Base-by-base conservation (phyloP, 2,329 filamentous ascomycete genomes). In the Xylaria sp. region DNA sequence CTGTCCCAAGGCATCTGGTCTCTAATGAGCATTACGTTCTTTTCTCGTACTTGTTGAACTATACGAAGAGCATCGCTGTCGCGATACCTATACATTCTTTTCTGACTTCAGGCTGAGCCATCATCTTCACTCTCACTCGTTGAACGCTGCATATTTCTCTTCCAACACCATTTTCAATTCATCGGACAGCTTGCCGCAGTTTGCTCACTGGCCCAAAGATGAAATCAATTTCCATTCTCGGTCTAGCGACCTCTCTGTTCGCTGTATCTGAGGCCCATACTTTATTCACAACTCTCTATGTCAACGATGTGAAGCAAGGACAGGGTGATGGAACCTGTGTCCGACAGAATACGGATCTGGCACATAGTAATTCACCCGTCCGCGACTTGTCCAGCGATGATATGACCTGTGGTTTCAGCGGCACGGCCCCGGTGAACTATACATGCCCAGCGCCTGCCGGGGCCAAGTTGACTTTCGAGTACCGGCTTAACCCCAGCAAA, bases 261-360 rank as follows among this genome's bases (percentile, higher is more conserved):
- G 41, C 78, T 74, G 63, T 87, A 85, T 52, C 58, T 3, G 46
- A 65, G 3, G 68, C 65, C 58, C 90, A 92, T 76, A 90, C 89
- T 5, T 77, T 87, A 58, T 88, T 92, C 77, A 89, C 88, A 1
- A 90, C 86, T 4, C 81, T 92, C 61, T 89, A 85, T 74, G 81
- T 92, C 72, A 83, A 91, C 73, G 86, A 85, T 66, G 79, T 85
- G 59, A 84, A 87, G 76, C 88, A 93, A 80, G 91, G 91, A 75
- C 88, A 93, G 79, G 91, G 91, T 71, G 89, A 91, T 76, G 91
- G 88, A 50, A 90, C 88, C 37, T 92, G 90, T 75, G 85, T 93
- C 60, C 89, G 91, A 52, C 90, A 91, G 85, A 87, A 86, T 62
- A 82, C 80, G 25, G 81, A 88, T 64, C 80, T 82, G 2, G 76